phyloP scores from a whole-genome alignment of 208 protist genomes.

The Crithidia mellificae region DNA sequence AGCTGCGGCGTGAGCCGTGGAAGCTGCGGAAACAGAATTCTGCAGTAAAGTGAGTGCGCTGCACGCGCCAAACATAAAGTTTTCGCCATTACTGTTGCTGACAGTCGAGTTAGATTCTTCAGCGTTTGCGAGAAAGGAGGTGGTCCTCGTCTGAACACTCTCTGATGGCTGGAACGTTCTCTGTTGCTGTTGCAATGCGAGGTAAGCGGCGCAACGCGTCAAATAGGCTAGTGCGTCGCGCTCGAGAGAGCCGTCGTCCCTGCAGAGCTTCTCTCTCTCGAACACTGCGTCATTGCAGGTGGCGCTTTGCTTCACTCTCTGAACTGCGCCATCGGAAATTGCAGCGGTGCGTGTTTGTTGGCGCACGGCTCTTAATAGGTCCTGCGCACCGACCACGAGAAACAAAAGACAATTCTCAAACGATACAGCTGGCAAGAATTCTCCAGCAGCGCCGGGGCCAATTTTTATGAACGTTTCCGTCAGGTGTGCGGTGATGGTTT shows the following conservation, averaged over 20 bases:
- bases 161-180: background rate
- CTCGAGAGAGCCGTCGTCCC: background rate
- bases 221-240: conserved; percentile 5
- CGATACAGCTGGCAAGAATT: background rate
- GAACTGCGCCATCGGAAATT: too few relatives aligned
- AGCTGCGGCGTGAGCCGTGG: too few relatives aligned
- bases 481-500: background rate
- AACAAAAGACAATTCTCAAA: conserved; percentile 3
- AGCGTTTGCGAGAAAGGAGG: too few relatives aligned
- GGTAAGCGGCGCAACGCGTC: conserved; percentile 8
- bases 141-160: too few relatives aligned
- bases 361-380: background rate
- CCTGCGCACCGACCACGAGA: conserved; percentile 1
- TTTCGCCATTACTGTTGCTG: too few relatives aligned
- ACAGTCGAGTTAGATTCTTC: too few relatives aligned
- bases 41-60: conserved; percentile 15
- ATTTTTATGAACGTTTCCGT: too few relatives aligned
- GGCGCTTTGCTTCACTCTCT: too few relatives aligned
- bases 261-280: too few relatives aligned
- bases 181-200: background rate
- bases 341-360: background rate
- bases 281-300: too few relatives aligned
- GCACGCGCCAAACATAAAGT: background rate
- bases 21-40: background rate
- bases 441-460: too few relatives aligned